Base-by-base conservation (phyloP, 2,329 filamentous ascomycete species). In the Escovopsis sp. region DNA sequence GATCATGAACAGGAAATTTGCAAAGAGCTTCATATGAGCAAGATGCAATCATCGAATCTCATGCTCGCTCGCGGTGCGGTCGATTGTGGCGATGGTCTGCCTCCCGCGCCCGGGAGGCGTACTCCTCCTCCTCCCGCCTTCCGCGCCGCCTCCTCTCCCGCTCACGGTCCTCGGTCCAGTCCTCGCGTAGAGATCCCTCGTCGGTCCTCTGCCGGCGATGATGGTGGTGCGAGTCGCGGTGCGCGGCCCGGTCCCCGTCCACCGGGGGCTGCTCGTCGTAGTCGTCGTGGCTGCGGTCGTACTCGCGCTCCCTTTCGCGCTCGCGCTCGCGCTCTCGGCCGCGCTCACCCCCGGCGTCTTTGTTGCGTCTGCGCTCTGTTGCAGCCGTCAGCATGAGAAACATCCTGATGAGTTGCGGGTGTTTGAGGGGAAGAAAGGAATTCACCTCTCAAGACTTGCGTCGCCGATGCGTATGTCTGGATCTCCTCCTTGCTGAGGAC, bases 401-500 rank as follows among this genome's bases (percentile, higher is more conserved):
- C 10, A 5, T 23, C 10, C 21, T 32, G 6, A n/a, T 13, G 21
- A 31, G 39, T 16, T 37, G 36, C 30, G 26, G 19, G 21, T 13
- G 38, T 35, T 29, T 5, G 21, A 27, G 3, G 16, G 19, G 2
- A 27, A 15, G 2, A 8, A 21, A 17, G 15, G 17, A 42, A 55
- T 69, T 50, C 63, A 84, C 80, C 81, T 72, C 86, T 72, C 41
- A 94, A 72, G 50, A 84, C 74, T 44, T 78, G 75, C 9, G 88
- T 94, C 33, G 79, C 79, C 42, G 77, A 71, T 11, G 86, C 85
- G 51, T 93, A 86, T 25, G 75, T 77, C 56, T 93, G 80, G 37
- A 96, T 93, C 50, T 96, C 86, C 45, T 92, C 83, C 56, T 81
- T 83, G 33, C 75, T 82, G 52, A 96, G 56, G 7, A 94, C 88